Percentiles rank a stretch among this genome's conserved stretches.
Evolutionary conservation across 495 filamentous ascomycete genomes (phyloP).

Genomic region (Choiromyces venosus): DNA sequence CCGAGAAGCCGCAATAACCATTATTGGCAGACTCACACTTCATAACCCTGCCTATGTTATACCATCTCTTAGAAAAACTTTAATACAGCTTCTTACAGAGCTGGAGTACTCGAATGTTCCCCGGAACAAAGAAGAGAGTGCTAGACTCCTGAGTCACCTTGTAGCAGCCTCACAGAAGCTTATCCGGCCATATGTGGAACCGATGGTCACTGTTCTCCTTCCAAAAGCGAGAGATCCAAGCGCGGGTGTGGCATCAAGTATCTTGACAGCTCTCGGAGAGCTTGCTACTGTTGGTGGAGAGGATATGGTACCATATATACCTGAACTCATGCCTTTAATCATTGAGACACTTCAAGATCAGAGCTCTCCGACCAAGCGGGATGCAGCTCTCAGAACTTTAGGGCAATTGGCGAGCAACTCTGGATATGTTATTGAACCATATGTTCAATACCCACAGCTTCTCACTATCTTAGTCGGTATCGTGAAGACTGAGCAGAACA

Average conservation of each 20-base stretch:
- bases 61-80: conserved; percentile 81
- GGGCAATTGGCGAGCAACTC: conserved; percentile 90
- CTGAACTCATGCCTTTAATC: conserved; percentile 87
- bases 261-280: conserved; percentile 88
- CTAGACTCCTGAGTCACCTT: conserved; percentile 83
- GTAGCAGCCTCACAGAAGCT: conserved; percentile 84
- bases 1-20: conserved; percentile 87
- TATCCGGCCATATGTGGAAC: conserved; percentile 91
- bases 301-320: conserved; percentile 81
- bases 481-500: conserved; percentile 79
- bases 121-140: conserved; percentile 90
- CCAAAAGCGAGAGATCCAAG: conserved; percentile 81
- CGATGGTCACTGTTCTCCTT: conserved; percentile 82
- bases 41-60: conserved; percentile 97
- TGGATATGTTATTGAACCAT: conserved; percentile 96
- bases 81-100: conserved; percentile 93
- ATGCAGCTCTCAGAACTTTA: conserved; percentile 82
- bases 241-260: conserved; percentile 80
- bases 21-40: conserved; percentile 85
- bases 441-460: conserved; percentile 86
- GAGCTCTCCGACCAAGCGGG: conserved; percentile 77
- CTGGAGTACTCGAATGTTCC: conserved; percentile 92
- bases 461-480: conserved; percentile 88
- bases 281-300: conserved; percentile 86
- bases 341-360: conserved; percentile 88